phyloP scores from a whole-genome alignment of 768 basidiomycete genomes.

The Tulasnella sp. region DNA sequence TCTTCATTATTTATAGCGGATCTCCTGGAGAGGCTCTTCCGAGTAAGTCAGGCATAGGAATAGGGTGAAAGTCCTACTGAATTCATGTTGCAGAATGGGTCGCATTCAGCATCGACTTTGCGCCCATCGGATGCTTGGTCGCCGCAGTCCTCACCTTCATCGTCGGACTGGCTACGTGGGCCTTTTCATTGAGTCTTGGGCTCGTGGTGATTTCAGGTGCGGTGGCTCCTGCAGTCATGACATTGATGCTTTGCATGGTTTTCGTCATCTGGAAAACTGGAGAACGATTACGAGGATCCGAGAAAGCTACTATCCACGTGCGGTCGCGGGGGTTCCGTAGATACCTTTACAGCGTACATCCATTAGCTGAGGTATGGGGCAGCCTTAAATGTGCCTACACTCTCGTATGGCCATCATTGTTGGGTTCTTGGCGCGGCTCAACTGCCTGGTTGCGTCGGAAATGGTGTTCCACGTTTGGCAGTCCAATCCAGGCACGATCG shows the following conservation, averaged over 20 bases:
- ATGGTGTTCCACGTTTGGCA: neutral
- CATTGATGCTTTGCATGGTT: neutral
- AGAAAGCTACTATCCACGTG: neutral
- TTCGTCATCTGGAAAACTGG: neutral
- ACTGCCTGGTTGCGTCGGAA: neutral
- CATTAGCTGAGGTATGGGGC: neutral
- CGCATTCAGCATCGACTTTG: constrained; percentile 9
- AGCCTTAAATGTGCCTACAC: neutral
- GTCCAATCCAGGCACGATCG: neutral
- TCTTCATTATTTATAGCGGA: neutral
- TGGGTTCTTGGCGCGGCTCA: neutral
- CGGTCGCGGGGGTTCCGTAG: too few relatives aligned
- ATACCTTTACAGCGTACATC: neutral
- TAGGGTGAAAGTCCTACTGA: neutral
- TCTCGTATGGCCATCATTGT: neutral
- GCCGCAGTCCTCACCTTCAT: constrained; percentile 19
- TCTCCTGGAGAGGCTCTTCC: constrained; percentile 17
- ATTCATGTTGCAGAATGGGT: constrained; percentile 18
- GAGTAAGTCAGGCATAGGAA: neutral
- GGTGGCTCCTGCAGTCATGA: neutral
- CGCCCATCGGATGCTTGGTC: constrained; percentile 19
- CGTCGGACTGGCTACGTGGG: constrained; percentile 4
- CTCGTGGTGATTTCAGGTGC: neutral
- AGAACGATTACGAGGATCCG: neutral
- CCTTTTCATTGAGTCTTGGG: constrained; percentile 6